A percentile compares a stretch with the other conserved stretches of the same genome.
phyloP scores from a whole-genome alignment of 176 grass and related monocot species.

The Phragmites australis region DNA sequence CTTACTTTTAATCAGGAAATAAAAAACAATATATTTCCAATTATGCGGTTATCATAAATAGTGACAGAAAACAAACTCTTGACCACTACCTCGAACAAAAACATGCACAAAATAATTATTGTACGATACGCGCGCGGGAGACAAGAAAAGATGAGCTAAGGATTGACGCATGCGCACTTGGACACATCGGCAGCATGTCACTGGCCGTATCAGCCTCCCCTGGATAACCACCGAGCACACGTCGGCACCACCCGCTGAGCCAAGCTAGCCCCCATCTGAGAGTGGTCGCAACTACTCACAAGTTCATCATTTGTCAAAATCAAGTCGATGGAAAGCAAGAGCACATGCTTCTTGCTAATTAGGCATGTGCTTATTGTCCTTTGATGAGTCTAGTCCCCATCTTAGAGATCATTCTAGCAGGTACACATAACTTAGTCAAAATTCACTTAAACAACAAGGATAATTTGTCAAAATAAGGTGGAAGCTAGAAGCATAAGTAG shows the following conservation, averaged over 20 bases:
- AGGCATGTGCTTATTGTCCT: not conserved
- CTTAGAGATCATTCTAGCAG: not conserved
- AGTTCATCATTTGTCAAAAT: not conserved
- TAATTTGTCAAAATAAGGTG: not conserved
- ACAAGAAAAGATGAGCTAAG: not conserved
- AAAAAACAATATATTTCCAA: too few relatives aligned
- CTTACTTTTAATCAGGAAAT: too few relatives aligned
- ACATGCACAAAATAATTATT: too few relatives aligned
- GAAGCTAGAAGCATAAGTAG: not conserved
- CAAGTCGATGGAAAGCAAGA: not conserved
- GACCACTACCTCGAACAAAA: too few relatives aligned
- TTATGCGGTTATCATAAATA: too few relatives aligned
- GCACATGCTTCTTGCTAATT: not conserved
- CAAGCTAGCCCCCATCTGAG: not conserved
- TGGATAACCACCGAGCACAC: slow-evolving; percentile 21
- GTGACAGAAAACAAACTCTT: too few relatives aligned
- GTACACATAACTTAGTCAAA: not conserved
- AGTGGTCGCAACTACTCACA: not conserved
- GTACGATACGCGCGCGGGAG: too few relatives aligned
- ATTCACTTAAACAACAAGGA: not conserved
- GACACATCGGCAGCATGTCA: slow-evolving; percentile 33
- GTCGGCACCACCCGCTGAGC: not conserved
- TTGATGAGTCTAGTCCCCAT: not conserved
- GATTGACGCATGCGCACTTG: not conserved
- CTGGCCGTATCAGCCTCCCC: slow-evolving; percentile 14